These are phyloP conservation scores for Pichia californica DNA, from an alignment of 805 yeast genomes.

Conservation along the genomic window DNA sequence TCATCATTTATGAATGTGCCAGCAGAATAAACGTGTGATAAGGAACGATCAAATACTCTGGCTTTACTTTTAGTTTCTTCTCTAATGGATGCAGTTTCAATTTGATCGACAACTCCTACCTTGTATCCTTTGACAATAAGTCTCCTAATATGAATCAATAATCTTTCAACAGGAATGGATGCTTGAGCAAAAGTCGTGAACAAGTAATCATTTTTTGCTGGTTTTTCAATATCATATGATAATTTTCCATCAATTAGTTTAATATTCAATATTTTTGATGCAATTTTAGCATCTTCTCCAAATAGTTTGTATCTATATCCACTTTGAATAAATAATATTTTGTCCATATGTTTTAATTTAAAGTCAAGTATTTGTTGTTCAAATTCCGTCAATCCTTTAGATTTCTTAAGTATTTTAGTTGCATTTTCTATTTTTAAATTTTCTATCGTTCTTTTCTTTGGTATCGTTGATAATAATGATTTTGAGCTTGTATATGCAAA, in stretches of 20 bases:
- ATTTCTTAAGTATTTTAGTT: background rate
- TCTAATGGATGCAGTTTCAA: constrained; percentile 74
- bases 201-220: constrained; percentile 33
- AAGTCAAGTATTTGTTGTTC: constrained; percentile 72
- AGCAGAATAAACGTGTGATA: constrained; percentile 68
- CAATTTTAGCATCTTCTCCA: constrained; percentile 76
- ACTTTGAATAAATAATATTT: constrained; percentile 73
- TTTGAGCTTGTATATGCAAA: too few species aligned
- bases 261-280: constrained; percentile 59
- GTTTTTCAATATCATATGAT: constrained; percentile 41
- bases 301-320: constrained; percentile 89
- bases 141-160: constrained; percentile 71
- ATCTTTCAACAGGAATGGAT: constrained; percentile 72
- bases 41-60: constrained; percentile 57
- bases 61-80: constrained; percentile 42
- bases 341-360: constrained; percentile 55
- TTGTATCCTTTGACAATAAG: constrained; percentile 66
- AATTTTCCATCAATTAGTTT: constrained; percentile 68
- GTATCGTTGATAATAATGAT: too few species aligned
- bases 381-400: constrained; percentile 56
- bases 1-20: constrained; percentile 74
- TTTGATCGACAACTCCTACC: constrained; percentile 82
- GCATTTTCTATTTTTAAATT: background rate
- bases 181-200: constrained; percentile 70
- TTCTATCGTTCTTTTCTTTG: background rate